Base-by-base conservation (phyloP, 2,329 filamentous ascomycete genomes). In the Fusarium equiseti region DNA sequence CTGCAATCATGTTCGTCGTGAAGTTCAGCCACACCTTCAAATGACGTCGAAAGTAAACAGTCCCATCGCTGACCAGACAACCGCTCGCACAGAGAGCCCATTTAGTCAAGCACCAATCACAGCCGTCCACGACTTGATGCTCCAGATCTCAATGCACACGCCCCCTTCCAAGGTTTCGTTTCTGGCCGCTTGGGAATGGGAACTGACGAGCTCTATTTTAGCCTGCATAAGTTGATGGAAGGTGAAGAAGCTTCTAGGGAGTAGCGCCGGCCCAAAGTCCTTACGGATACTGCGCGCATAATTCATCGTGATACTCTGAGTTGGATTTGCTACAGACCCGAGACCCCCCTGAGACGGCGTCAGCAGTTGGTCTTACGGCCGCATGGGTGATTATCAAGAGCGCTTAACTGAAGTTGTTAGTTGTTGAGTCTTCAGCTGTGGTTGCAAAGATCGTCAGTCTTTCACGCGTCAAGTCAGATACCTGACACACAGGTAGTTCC, bases 21-120 rank as follows among this genome's bases (percentile, higher is more conserved):
- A 16, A 42, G 15, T 46, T 16, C 44, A 51, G 42, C 61, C 51
- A 27, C 32, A 63, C 24, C 50, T n/a, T 38, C 10, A 46, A 50
- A 66, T 80, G 78, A 79, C 78, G 77, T 79, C 76, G 70, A 35
- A 72, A 75, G 76, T 79, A 79, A 80, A 77, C 40, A 79, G 29
- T 15, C 29, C 10, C 5, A 9, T 15, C 5, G 63, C 66, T 73
- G 66, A 59, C 76, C 69, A 26, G 68, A 66, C 77, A 79, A 79
- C 77, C 77, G 6, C 42, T 22, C 27, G 24, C 38, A 45, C 24
- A 26, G 55, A 38, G 45, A 27, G n/a, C 59, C 58, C 51, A 43
- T 26, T 56, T 35, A 26, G 27, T 31, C 32, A 10, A 29, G 6
- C 22, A 6, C 74, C 74, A 76, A 76, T 76, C 15, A 55, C 18